These are phyloP conservation scores for Phialophora tarda DNA, from an alignment of 2,329 filamentous ascomycete species.

Conservation along the genomic window DNA sequence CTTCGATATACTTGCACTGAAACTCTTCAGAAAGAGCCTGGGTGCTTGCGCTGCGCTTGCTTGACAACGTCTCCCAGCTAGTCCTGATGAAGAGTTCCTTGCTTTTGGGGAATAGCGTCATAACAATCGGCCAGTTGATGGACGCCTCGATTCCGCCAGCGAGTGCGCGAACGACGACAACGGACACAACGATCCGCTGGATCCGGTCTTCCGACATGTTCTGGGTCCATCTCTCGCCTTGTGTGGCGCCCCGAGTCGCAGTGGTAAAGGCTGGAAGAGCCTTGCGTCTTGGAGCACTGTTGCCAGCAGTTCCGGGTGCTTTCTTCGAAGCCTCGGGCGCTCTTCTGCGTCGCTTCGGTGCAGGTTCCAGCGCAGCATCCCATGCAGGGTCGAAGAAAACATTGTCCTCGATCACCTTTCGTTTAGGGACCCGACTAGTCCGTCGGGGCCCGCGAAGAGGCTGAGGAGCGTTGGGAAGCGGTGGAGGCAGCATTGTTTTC, in stretches of 20 bases:
- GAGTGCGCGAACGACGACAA: conserved; percentile 52
- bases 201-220: conserved; percentile 27
- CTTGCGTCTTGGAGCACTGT: background rate
- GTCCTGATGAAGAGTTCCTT: conserved; percentile 48
- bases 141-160: conserved; percentile 52
- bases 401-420: conserved; percentile 26
- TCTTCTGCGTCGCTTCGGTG: conserved; percentile 25
- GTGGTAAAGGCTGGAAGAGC: background rate
- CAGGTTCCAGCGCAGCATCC: conserved; percentile 7
- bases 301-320: background rate
- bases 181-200: conserved; percentile 49
- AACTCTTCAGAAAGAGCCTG: conserved; percentile 55
- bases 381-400: conserved; percentile 4
- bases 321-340: background rate
- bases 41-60: conserved; percentile 49
- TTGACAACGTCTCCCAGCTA: conserved; percentile 47
- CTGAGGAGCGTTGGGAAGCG: background rate
- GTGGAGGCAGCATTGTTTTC: conserved; percentile 12
- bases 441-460: conserved; percentile 4
- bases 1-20: conserved; percentile 53
- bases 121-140: conserved; percentile 55
- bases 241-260: background rate
- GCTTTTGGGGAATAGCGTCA: conserved; percentile 49
- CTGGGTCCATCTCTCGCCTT: conserved; percentile 27
- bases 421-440: conserved; percentile 21